Base-by-base conservation (phyloP, 768 basidiomycete genomes). In the Boletus sp. region DNA sequence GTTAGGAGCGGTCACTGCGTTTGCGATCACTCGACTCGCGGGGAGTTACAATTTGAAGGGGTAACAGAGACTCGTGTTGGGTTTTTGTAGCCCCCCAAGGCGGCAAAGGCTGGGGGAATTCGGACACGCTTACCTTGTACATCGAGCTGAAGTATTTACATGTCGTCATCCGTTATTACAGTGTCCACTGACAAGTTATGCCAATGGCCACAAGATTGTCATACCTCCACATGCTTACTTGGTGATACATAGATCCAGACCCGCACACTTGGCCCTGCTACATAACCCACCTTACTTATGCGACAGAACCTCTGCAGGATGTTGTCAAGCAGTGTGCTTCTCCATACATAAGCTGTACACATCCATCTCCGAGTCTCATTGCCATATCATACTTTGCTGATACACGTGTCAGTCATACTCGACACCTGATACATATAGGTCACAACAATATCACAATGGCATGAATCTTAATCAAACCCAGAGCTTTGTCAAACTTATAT, bases 1-100 rank as follows among this genome's bases (percentile, higher is more conserved):
- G 25, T 23, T 71, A 0, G 69, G 69, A 0, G 55, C 46, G 10
- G 30, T 59, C 21, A 29, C 51, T 7, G 35, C 50, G 25, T 39
- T 58, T 51, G 56, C 39, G 4, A 10, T 61, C 37, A 58, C 55
- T 4, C 38, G 34, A 32, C 17, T 58, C 9, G 35, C 25, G 7
- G 37, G 17, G 23, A 6, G 47, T 33, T 37, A 2, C 23, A 4
- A 23, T 2, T 23, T 59, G 41, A 55, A 27, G 35, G 32, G 39
- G 43, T 50, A 29, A 39, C 42, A 29, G 25, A 40, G 8, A 32
- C 8, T 14, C 30, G 6, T 30, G 15, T 4, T 27, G 0, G 30
- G 21, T 46, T 55, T 3, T 21, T 17, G 40, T 53, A 42, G 8
- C 10, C 15, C 38, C 13, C 17, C 14, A 19, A 21, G n/a, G n/a